Percentiles rank a stretch among this genome's conserved stretches.
Conservation (phyloP, 441 rosid species). For the Syzygium malaccense region DNA sequence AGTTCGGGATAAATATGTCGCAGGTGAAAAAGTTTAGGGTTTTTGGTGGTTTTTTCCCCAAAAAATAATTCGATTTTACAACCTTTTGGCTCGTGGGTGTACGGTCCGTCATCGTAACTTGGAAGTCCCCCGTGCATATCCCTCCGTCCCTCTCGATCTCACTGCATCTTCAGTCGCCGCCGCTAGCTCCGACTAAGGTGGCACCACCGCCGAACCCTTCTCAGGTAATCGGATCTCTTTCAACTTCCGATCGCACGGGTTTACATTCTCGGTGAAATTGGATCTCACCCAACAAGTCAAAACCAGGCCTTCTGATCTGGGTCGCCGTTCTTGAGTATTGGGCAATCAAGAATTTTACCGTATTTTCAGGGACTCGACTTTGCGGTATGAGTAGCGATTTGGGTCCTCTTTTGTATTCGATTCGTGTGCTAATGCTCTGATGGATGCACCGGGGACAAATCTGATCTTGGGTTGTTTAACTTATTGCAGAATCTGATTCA, state of each 20-base stretch:
- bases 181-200: background rate
- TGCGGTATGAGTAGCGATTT: background rate
- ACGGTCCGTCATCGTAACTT: background rate
- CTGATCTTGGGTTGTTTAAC: background rate
- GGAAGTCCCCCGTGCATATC: background rate
- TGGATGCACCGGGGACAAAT: background rate
- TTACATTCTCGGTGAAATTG: background rate
- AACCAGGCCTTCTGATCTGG: background rate
- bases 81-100: background rate
- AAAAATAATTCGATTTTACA: too few species aligned
- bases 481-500: background rate
- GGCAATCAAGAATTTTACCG: background rate
- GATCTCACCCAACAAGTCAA: background rate
- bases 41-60: too few species aligned
- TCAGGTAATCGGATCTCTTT: background rate
- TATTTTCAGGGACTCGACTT: background rate
- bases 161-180: background rate
- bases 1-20: too few species aligned
- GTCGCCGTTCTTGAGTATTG: background rate
- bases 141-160: background rate
- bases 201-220: background rate
- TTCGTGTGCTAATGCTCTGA: background rate
- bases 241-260: background rate
- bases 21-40: too few species aligned
- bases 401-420: background rate